Conservation (phyloP, 2,329 filamentous ascomycete species). For the Knufia fluminis region DNA sequence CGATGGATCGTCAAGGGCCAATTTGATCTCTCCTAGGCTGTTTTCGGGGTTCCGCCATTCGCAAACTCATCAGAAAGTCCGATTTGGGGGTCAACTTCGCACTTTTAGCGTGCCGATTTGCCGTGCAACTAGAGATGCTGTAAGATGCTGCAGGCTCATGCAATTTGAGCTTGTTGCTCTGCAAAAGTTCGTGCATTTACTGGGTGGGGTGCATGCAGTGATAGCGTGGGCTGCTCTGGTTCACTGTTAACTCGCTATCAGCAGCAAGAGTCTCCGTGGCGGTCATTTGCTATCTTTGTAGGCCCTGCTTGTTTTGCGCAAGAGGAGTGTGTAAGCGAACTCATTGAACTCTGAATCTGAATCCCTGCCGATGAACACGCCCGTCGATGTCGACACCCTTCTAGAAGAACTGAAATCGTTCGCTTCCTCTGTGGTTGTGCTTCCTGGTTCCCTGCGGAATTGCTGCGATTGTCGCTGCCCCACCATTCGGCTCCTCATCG, state of each 20-base stretch:
- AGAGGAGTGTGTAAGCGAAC: not conserved
- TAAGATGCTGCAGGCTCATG: not conserved
- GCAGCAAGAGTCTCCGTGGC: not conserved
- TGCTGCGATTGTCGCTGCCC: not conserved
- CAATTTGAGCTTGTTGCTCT: not conserved
- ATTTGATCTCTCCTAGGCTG: not conserved
- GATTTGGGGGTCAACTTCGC: not conserved
- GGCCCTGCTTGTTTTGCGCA: not conserved
- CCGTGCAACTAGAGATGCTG: not conserved
- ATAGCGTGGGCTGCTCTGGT: not conserved
- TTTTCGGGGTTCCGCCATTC: not conserved
- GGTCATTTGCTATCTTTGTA: not conserved
- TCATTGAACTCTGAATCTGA: not conserved
- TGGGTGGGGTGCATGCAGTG: not conserved
- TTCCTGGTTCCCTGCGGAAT: not conserved
- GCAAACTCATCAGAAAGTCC: not conserved
- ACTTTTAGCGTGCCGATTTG: slow-evolving; percentile 1
- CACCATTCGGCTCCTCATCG: not conserved
- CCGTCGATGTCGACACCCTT: not conserved
- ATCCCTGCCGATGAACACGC: not conserved
- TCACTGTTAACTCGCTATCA: not conserved
- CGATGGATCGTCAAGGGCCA: slow-evolving; percentile 1
- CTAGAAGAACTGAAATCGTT: not conserved
- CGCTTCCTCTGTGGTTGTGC: not conserved
- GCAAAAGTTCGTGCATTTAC: not conserved